Percentiles rank a stretch among this genome's conserved stretches.
Conservation (phyloP, 2,329 filamentous ascomycete genomes). For the Massarina eburnea region DNA sequence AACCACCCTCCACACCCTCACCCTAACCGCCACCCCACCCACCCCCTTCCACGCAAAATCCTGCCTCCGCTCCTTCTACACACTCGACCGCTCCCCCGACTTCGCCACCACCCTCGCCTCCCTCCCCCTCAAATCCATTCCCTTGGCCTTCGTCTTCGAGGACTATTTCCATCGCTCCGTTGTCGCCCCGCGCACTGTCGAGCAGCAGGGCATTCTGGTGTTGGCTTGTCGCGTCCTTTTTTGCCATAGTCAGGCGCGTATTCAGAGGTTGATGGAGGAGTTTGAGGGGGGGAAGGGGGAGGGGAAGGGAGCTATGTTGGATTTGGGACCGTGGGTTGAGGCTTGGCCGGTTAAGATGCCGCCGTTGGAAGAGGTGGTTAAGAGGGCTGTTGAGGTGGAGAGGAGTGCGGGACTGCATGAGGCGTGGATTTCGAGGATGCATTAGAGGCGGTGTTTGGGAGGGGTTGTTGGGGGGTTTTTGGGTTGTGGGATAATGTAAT, state of each 20-base stretch:
- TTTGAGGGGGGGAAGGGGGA: slow-evolving; percentile 14
- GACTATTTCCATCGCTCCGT: slow-evolving; percentile 30
- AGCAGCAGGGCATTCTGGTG: slow-evolving; percentile 21
- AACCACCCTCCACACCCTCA: slow-evolving; percentile 9
- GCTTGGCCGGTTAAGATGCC: not conserved
- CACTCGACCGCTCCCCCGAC: slow-evolving; percentile 18
- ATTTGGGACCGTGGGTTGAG: slow-evolving; percentile 10
- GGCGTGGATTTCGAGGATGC: not conserved
- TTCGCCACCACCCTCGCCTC: slow-evolving; percentile 17
- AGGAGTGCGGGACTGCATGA: not conserved
- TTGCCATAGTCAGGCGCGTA: slow-evolving; percentile 27
- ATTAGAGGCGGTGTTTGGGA: too few relatives aligned
- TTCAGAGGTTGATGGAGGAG: slow-evolving; percentile 21
- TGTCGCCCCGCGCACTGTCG: slow-evolving; percentile 15
- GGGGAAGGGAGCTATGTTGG: slow-evolving; percentile 2
- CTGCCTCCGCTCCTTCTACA: slow-evolving; percentile 26
- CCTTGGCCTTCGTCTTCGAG: slow-evolving; percentile 30
- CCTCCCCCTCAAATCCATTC: not conserved
- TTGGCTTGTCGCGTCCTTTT: slow-evolving; percentile 33
- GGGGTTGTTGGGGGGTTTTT: too few relatives aligned
- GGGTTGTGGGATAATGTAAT: too few relatives aligned
- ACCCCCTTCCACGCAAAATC: slow-evolving; percentile 17
- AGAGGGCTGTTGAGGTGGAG: not conserved
- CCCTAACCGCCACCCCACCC: slow-evolving; percentile 9
- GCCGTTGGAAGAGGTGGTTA: not conserved